Percentiles rank a stretch among this genome's conserved stretches.
phyloP scores from a whole-genome alignment of 371 early-diverging fungal species.

The Synchytrium microbalum region DNA sequence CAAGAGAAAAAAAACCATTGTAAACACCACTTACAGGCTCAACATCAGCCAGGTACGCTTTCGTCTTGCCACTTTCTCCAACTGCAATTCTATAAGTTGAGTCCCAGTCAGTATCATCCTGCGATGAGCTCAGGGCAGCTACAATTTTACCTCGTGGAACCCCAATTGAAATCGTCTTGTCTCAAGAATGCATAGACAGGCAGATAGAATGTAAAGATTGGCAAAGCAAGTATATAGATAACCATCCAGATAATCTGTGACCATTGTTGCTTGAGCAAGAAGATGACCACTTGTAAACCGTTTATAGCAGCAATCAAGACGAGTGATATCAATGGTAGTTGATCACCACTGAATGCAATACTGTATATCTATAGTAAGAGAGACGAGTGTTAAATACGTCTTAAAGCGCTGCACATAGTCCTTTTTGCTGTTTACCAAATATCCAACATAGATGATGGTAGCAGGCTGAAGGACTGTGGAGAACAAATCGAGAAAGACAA shows the following conservation, averaged over 20 bases:
- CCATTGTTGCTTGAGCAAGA: constrained; percentile 41
- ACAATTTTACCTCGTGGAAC: too few relatives aligned
- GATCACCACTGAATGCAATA: neutral
- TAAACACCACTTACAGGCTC: constrained; percentile 28
- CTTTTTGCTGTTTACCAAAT: constrained; percentile 37
- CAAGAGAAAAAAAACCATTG: neutral
- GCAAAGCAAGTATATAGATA: constrained; percentile 18
- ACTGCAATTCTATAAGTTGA: constrained; percentile 30
- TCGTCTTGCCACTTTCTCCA: constrained; percentile 70
- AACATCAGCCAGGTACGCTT: constrained; percentile 45
- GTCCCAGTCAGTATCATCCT: constrained; percentile 90
- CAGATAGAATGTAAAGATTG: constrained; percentile 75
- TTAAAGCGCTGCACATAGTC: too few relatives aligned
- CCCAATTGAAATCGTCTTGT: constrained; percentile 14
- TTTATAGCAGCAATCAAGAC: constrained; percentile 39
- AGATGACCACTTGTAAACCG: constrained; percentile 44
- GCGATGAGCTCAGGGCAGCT: constrained; percentile 93
- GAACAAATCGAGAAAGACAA: constrained; percentile 75
- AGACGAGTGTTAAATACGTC: too few relatives aligned
- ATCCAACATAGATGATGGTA: constrained; percentile 55
- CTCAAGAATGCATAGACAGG: constrained; percentile 87
- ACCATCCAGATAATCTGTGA: constrained; percentile 49
- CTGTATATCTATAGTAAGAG: neutral
- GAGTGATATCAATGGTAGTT: constrained; percentile 30
- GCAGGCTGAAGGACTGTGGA: constrained; percentile 62